Evolutionary conservation across 1,284 basidiomycete species (phyloP), one percentile per base, ranked within the genome.

Genomic region (Phlebopus sp.): DNA sequence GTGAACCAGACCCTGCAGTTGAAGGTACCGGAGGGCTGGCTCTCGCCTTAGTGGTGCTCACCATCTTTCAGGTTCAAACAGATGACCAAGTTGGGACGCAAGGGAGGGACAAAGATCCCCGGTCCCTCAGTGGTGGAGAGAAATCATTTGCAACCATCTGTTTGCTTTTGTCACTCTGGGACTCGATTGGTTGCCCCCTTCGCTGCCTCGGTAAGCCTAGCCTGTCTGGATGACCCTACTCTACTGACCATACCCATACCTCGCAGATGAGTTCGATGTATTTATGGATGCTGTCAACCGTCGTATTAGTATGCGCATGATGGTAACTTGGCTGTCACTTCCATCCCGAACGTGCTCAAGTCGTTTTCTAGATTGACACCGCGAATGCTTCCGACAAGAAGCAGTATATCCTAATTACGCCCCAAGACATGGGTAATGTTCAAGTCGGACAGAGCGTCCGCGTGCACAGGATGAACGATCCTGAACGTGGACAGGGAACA

Each of bases 141-240:
- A 96, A 97, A 64, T 96, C 92, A 5, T 99, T 97, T 71, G 91
- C 93, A 5, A 99, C 97, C 0, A 93, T 98, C 54, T 96, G 92
- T 57, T 69, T 99, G 44, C 73, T 99, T 42, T 73, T 98, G 25
- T 86, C 97, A 5, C 74, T 99, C 37, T 99, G 97, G 97, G 91
- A 97, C 59, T 86, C 92, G 9, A 92, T 96, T 47, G 88, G 90
- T 1, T 96, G 94, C 65, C 96, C 95, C 0, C 79, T 99, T 45
- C 78, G 96, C 50, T 99, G 96, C 62, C 79, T 99, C 29, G 95
- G 96, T 86, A 69, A 61, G 75, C 73, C 15, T 18, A 55, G 38
- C 63, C 69, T 3, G 11, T 8, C 36, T 38, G 51, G 54, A 19
- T 46, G 13, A 37, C 11, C 5, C 13, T 14, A 6, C 3, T 13